phyloP scores from a whole-genome alignment of 2,329 filamentous ascomycete species.

The Lecanicillium sp. region DNA sequence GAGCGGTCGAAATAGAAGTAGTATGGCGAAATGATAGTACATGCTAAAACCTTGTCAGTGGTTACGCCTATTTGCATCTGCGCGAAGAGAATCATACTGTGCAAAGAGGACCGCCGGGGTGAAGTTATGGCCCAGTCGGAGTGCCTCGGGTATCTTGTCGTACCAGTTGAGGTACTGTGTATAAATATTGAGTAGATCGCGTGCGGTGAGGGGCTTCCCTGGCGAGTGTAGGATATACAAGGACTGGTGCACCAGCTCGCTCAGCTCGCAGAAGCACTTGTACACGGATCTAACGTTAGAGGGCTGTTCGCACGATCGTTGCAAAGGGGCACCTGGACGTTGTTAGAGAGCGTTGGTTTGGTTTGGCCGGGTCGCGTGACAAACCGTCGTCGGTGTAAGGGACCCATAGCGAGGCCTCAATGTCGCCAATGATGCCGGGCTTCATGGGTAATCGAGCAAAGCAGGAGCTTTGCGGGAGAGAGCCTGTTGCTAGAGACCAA shows the following conservation, averaged over 20 bases:
- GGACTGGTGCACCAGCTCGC: slow-evolving; percentile 66
- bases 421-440: slow-evolving; percentile 52
- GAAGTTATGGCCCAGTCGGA: slow-evolving; percentile 61
- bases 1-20: slow-evolving; percentile 68
- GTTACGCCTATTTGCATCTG: neutral
- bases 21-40: slow-evolving; percentile 65
- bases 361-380: slow-evolving; percentile 16
- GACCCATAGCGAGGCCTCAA: slow-evolving; percentile 55
- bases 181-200: slow-evolving; percentile 58
- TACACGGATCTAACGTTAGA: slow-evolving; percentile 64
- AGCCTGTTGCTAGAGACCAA: slow-evolving; percentile 60
- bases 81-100: slow-evolving; percentile 50
- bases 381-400: slow-evolving; percentile 54
- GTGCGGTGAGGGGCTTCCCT: slow-evolving; percentile 56
- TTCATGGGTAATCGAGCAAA: slow-evolving; percentile 53
- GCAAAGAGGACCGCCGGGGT: slow-evolving; percentile 67
- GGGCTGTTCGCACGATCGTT: slow-evolving; percentile 53
- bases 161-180: slow-evolving; percentile 68
- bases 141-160: slow-evolving; percentile 55
- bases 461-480: slow-evolving; percentile 53
- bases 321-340: slow-evolving; percentile 42
- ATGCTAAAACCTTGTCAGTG: slow-evolving; percentile 39
- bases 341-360: slow-evolving; percentile 6
- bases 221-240: slow-evolving; percentile 69
- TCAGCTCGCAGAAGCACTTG: slow-evolving; percentile 64